phyloP scores from a whole-genome alignment of 148 eudicot species.

The Pouteria glomerata region DNA sequence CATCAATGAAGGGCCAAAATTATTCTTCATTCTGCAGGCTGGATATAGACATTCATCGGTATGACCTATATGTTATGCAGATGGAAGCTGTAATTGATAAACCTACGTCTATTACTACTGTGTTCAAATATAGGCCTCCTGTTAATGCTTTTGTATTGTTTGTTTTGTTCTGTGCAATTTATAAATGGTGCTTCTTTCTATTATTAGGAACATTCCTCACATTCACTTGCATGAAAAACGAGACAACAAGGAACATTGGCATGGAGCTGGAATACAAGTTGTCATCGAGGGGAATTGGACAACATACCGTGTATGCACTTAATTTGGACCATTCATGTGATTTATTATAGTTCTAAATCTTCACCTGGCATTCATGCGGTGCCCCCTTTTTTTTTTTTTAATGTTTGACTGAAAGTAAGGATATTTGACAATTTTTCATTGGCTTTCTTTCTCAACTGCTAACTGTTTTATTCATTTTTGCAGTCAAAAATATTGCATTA shows the following conservation, averaged over 20 bases:
- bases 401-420: neutral
- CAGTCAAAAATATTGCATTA: conserved; percentile 99
- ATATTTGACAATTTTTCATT: neutral
- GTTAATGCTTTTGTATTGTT: neutral
- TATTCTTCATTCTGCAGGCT: conserved; percentile 80
- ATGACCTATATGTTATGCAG: conserved; percentile 14
- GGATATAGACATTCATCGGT: conserved; percentile 95
- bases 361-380: too few species aligned
- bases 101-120: neutral
- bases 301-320: conserved; percentile 76
- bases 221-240: conserved; percentile 91
- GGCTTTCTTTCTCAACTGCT: neutral
- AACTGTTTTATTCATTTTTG: conserved; percentile 18
- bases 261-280: conserved; percentile 99
- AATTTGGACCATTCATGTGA: neutral
- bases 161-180: conserved; percentile 1
- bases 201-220: conserved; percentile 81
- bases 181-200: conserved; percentile 7
- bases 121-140: neutral
- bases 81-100: neutral
- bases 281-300: conserved; percentile 99
- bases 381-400: neutral
- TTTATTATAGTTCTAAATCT: neutral
- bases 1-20: conserved; percentile 80
- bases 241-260: conserved; percentile 71